A percentile compares a stretch with the other conserved stretches of the same genome.
These are phyloP conservation scores for Mangifera indica DNA, from an alignment of 345 rosid genomes.

Conservation along the genomic window DNA sequence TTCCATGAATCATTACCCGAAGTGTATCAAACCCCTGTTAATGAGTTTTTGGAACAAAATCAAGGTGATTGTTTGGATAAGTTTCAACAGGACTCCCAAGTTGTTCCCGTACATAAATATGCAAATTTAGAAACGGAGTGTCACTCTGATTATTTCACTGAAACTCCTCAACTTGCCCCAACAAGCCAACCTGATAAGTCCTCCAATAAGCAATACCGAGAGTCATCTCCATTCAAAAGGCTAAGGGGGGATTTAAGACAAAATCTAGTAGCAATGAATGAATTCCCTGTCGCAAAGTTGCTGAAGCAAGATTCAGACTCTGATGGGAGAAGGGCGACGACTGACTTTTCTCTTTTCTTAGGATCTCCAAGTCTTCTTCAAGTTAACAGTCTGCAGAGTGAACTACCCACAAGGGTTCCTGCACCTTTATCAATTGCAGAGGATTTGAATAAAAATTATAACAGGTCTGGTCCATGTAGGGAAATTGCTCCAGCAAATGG, in stretches of 20 bases:
- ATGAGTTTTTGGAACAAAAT: background rate
- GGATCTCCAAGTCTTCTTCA: slow-evolving; percentile 12
- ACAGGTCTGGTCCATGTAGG: background rate
- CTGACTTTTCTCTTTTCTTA: slow-evolving; percentile 31
- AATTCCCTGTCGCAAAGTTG: background rate
- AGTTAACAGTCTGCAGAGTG: background rate
- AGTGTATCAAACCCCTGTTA: slow-evolving; percentile 7
- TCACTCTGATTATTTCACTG: background rate
- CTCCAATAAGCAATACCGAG: background rate
- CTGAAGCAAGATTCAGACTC: slow-evolving; percentile 15
- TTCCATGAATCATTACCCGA: slow-evolving; percentile 6
- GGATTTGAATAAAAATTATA: slow-evolving; percentile 12
- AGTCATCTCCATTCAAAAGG: slow-evolving; percentile 10
- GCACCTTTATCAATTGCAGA: slow-evolving; percentile 2
- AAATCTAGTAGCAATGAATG: background rate
- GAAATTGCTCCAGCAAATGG: slow-evolving; percentile 1
- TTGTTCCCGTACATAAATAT: slow-evolving; percentile 29
- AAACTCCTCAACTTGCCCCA: background rate
- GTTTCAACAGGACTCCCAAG: slow-evolving; percentile 25
- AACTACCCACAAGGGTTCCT: slow-evolving; percentile 4
- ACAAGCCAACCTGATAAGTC: background rate
- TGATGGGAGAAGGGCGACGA: slow-evolving; percentile 4
- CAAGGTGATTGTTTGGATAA: background rate
- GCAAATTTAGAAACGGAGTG: background rate
- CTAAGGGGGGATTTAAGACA: slow-evolving; percentile 5